Percentiles rank a stretch among this genome's conserved stretches.
Conservation (phyloP, 129 eudicot species). For the Arctium minus region DNA sequence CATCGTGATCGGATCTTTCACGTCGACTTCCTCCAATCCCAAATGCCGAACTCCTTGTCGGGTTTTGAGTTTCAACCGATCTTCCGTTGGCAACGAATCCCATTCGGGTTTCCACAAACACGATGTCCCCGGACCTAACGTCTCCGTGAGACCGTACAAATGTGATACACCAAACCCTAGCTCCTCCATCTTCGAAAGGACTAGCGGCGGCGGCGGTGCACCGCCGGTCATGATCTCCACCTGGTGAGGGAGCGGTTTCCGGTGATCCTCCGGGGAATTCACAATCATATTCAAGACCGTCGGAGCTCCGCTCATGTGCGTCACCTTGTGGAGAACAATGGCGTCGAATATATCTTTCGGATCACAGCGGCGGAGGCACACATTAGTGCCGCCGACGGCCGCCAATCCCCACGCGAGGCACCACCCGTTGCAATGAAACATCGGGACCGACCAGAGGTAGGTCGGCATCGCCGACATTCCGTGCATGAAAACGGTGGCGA, state of each 20-base stretch:
- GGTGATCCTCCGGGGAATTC: slow-evolving; percentile 43
- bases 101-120: slow-evolving; percentile 74
- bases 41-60: slow-evolving; percentile 69
- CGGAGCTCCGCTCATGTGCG: slow-evolving; percentile 91
- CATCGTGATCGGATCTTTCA: slow-evolving; percentile 53
- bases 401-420: slow-evolving; percentile 89
- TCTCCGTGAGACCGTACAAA: slow-evolving; percentile 68
- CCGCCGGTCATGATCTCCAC: slow-evolving; percentile 69
- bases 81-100: slow-evolving; percentile 53
- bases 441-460: slow-evolving; percentile 89
- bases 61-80: slow-evolving; percentile 47
- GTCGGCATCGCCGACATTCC: slow-evolving; percentile 63
- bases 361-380: slow-evolving; percentile 63
- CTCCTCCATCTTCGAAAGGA: slow-evolving; percentile 54
- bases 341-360: slow-evolving; percentile 61
- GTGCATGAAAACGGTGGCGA: slow-evolving; percentile 64
- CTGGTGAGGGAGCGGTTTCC: slow-evolving; percentile 60
- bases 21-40: slow-evolving; percentile 53
- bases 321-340: slow-evolving; percentile 54
- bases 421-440: slow-evolving; percentile 99
- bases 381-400: slow-evolving; percentile 79
- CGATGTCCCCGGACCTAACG: slow-evolving; percentile 65
- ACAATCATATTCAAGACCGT: slow-evolving; percentile 83
- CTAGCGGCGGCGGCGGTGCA: slow-evolving; percentile 65
- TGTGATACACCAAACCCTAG: slow-evolving; percentile 61